Conservation (phyloP, 129 eudicot genomes). For the Flaveria robusta region DNA sequence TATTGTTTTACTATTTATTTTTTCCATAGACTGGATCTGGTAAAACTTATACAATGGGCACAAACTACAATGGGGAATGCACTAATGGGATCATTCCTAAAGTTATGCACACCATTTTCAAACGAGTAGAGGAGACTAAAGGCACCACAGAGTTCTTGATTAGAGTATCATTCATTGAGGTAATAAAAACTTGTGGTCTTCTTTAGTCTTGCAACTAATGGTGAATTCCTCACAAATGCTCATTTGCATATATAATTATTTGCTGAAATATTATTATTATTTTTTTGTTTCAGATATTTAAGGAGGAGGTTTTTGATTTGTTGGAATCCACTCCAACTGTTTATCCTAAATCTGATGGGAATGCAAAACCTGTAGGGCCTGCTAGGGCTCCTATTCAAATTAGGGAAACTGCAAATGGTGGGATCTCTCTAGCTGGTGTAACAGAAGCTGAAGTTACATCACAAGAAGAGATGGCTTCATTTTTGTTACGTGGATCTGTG, state of each 20-base stretch:
- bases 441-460: conserved; percentile 89
- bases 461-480: conserved; percentile 89
- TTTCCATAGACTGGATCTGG: conserved; percentile 84
- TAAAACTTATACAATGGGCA: conserved; percentile 97
- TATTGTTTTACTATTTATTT: conserved; percentile 3
- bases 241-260: neutral
- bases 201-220: neutral
- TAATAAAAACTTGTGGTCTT: conserved; percentile 13
- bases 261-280: neutral
- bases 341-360: conserved; percentile 50
- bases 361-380: conserved; percentile 52
- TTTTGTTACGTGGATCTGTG: conserved; percentile 73
- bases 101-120: conserved; percentile 81
- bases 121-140: conserved; percentile 57
- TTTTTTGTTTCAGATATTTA: conserved; percentile 63
- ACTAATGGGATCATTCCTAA: conserved; percentile 77
- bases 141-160: conserved; percentile 64
- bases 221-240: neutral
- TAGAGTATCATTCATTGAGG: conserved; percentile 96
- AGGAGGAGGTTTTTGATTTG: conserved; percentile 92
- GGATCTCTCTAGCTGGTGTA: conserved; percentile 93
- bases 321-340: conserved; percentile 50
- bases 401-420: conserved; percentile 86
- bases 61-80: conserved; percentile 78
- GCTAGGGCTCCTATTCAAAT: conserved; percentile 89